These are phyloP conservation scores for Selaginella moellendorffii DNA, from an alignment of 75 land plant species.

Conservation along the genomic window DNA sequence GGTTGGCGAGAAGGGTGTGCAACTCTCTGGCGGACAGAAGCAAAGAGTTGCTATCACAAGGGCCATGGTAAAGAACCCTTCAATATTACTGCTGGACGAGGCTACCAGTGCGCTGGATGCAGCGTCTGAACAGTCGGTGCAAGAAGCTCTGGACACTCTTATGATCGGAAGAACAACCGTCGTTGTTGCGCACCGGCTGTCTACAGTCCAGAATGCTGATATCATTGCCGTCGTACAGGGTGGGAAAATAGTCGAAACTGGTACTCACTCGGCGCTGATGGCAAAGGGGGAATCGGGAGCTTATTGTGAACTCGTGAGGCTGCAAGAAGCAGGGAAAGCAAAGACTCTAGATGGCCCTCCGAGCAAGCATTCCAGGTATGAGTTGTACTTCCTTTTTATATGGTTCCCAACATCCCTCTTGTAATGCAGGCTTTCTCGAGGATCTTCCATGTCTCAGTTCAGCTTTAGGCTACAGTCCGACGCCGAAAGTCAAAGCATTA, in stretches of 20 bases:
- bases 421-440: neutral
- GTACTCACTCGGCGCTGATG: slow-evolving; percentile 38
- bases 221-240: slow-evolving; percentile 41
- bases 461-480: neutral
- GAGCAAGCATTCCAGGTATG: neutral
- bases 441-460: slow-evolving; percentile 8
- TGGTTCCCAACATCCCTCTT: neutral
- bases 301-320: slow-evolving; percentile 18
- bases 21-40: neutral
- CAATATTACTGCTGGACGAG: neutral
- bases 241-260: slow-evolving; percentile 42
- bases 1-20: neutral
- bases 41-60: neutral
- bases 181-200: slow-evolving; percentile 56
- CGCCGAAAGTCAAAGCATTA: neutral
- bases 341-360: neutral
- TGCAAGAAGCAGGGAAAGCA: slow-evolving; percentile 15
- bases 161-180: slow-evolving; percentile 54
- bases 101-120: slow-evolving; percentile 58
- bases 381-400: neutral
- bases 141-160: slow-evolving; percentile 42
- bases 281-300: slow-evolving; percentile 19
- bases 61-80: neutral
- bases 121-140: slow-evolving; percentile 49
- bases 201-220: slow-evolving; percentile 46